Evolutionary conservation across 2,329 filamentous ascomycete species (phyloP).

Genomic region (Sporothrix schenckii): DNA sequence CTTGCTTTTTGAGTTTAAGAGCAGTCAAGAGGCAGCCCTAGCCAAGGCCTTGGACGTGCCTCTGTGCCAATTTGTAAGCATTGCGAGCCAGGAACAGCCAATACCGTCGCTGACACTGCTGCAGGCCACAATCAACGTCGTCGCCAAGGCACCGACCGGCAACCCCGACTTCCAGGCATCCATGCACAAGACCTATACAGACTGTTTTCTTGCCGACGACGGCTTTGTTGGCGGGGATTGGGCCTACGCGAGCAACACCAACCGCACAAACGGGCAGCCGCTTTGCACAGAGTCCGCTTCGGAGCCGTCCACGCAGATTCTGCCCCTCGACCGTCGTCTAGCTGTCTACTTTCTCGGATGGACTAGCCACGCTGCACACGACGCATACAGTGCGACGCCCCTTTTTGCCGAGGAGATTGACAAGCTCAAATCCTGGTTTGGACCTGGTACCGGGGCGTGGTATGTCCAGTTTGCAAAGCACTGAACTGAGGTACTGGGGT

Average conservation of each 20-base stretch:
- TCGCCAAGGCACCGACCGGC: background rate
- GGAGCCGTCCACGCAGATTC: background rate
- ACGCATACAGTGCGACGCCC: background rate
- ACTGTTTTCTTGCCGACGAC: background rate
- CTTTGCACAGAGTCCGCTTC: background rate
- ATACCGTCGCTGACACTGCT: background rate
- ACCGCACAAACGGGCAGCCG: background rate
- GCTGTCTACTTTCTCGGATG: conserved; percentile 4
- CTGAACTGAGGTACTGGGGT: too few relatives aligned
- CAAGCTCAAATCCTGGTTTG: background rate
- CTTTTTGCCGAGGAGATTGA: conserved; percentile 10
- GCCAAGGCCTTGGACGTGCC: background rate
- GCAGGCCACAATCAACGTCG: conserved; percentile 7
- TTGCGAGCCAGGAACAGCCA: too few relatives aligned
- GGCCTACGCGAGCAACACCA: background rate
- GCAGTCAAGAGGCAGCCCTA: background rate
- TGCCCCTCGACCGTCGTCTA: background rate
- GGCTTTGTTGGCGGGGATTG: background rate
- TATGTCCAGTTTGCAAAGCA: background rate
- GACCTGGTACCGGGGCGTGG: background rate
- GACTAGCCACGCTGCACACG: background rate
- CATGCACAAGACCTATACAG: conserved; percentile 6
- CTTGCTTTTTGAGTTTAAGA: background rate
- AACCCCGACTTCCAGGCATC: background rate
- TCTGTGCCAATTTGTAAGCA: background rate